Base-by-base conservation (phyloP, 495 filamentous ascomycete species). In the Penicillium desertorum region DNA sequence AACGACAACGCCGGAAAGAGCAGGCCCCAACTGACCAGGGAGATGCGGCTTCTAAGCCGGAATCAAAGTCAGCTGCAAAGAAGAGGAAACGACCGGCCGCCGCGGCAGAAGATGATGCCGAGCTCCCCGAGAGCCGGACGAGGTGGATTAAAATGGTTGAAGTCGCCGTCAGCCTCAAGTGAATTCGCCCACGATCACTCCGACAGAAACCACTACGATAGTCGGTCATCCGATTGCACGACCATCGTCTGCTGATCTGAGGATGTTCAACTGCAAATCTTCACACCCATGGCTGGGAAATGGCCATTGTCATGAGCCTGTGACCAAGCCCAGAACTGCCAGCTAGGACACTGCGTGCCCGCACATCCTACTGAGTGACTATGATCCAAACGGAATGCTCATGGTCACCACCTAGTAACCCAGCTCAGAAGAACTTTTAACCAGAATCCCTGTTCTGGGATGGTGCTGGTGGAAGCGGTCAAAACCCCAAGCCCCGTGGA, bases 111-210 rank as follows among this genome's bases (percentile, higher is more conserved):
- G 20, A 34, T 29, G 79, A 78, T 34, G 73, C 73, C 29, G 85
- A 89, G 46, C 61, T 84, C 22, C 82, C 81, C 0, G 84, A 86
- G 64, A 79, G 81, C 34, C 71, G 83, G 64, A 83, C 85, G 0
- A 71, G 89, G 63, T 86, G 85, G 71, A 73, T 85, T 54, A 87
- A 86, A 65, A 81, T 81, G 54, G 75, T 91, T 30, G 85, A 90
- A 60, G 76, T 88, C 52, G 80, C 77, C n/a, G 76, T 91, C 32
- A 75, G 72, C 45, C 68, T 86, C 44, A 77, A 74, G 67, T 86
- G 76, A 84, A 52, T 45, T 14, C 36, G 3, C 3, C 10, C n/a
- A 39, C 5, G 19, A 39, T 9, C 20, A 34, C 20, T 29, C 4
- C 23, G 43, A 47, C 44, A 11, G 14, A 43, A 16, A 19, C 27